A percentile compares a stretch with the other conserved stretches of the same genome.
phyloP scores from a whole-genome alignment of 768 basidiomycete species.

The Gloeopeniophorella convolvens region DNA sequence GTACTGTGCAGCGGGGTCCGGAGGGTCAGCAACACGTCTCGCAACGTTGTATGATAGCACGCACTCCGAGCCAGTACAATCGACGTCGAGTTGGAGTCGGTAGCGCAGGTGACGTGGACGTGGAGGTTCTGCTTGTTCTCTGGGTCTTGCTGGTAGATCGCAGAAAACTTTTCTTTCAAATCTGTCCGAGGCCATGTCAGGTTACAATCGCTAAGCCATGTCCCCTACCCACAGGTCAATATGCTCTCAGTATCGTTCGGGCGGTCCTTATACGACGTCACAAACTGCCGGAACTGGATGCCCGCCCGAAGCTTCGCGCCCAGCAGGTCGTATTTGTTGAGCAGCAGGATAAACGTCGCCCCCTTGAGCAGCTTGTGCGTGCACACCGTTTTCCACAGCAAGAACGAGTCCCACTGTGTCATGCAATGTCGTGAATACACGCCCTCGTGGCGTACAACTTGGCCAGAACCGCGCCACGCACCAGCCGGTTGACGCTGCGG shows the following conservation, averaged over 20 bases:
- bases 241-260: conserved; percentile 48
- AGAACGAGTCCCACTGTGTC: conserved; percentile 50
- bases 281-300: conserved; percentile 46
- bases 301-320: conserved; percentile 47
- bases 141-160: conserved; percentile 44
- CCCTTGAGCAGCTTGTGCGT: conserved; percentile 47
- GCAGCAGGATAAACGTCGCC: conserved; percentile 52
- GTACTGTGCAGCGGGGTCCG: conserved; percentile 19
- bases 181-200: conserved; percentile 29
- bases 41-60: conserved; percentile 18
- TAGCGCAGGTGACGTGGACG: conserved; percentile 51
- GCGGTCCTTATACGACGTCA: conserved; percentile 46
- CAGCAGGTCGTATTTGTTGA: conserved; percentile 60
- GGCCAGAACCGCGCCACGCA: conserved; percentile 24
- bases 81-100: conserved; percentile 44
- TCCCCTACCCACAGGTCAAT: conserved; percentile 41
- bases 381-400: conserved; percentile 55
- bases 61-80: conserved; percentile 42
- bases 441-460: conserved; percentile 4
- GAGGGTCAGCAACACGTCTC: background rate
- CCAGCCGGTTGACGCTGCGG: conserved; percentile 51
- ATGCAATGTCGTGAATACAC: background rate
- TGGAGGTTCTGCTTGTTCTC: conserved; percentile 43
- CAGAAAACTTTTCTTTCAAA: conserved; percentile 43
- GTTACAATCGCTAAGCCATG: background rate